phyloP scores from a whole-genome alignment of 2,329 filamentous ascomycete genomes.

The Xylariaceae sp. region DNA sequence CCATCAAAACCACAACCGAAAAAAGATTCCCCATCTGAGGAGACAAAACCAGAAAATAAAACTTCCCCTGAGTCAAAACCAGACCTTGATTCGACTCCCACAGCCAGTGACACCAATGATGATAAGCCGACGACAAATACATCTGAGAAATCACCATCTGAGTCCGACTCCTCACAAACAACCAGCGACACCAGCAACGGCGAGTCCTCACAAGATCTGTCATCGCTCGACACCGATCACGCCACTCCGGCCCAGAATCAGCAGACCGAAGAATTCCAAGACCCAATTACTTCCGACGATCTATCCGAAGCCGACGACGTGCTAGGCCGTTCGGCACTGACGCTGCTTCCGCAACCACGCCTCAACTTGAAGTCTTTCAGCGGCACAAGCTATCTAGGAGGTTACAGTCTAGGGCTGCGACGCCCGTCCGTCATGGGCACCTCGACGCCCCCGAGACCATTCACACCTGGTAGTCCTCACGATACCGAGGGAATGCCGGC shows the following conservation, averaged over 20 bases:
- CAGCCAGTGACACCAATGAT: conserved; percentile 14
- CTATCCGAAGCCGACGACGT: neutral
- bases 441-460: conserved; percentile 15
- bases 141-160: conserved; percentile 21
- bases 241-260: neutral
- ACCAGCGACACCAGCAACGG: conserved; percentile 13
- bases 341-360: conserved; percentile 12
- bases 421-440: conserved; percentile 19
- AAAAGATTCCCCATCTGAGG: neutral
- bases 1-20: neutral
- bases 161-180: conserved; percentile 25
- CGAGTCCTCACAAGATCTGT: neutral
- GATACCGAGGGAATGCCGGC: neutral
- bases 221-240: neutral
- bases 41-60: too few relatives aligned
- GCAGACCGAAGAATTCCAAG: conserved; percentile 1
- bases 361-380: conserved; percentile 26
- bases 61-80: conserved; percentile 26
- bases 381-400: conserved; percentile 29
- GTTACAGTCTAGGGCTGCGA: conserved; percentile 25
- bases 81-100: conserved; percentile 26
- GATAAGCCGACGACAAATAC: neutral
- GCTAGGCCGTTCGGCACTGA: neutral
- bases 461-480: neutral
- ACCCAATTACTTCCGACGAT: neutral